These are phyloP conservation scores for Rhodotorula taiwanensis DNA, from an alignment of 768 basidiomycete genomes.

Conservation along the genomic window DNA sequence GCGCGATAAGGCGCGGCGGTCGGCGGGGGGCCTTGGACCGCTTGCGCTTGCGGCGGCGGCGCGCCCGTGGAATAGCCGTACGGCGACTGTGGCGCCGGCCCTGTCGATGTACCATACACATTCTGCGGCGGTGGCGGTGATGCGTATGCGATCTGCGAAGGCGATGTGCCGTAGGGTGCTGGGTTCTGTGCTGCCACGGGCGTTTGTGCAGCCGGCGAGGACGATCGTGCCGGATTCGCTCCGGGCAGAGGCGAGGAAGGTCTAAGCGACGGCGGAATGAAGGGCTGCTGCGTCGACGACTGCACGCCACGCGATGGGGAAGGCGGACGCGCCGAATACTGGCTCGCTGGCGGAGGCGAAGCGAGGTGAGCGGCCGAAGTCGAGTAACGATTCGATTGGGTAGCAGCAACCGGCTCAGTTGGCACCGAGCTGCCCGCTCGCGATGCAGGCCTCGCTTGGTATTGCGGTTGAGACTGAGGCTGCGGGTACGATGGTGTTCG, in stretches of 20 bases:
- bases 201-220: conserved; percentile 15
- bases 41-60: neutral
- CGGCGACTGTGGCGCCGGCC: conserved; percentile 6
- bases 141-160: conserved; percentile 27
- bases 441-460: conserved; percentile 63
- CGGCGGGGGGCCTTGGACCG: conserved; percentile 6
- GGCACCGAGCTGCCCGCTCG: too few relatives aligned
- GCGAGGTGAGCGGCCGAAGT: conserved; percentile 16
- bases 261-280: conserved; percentile 30
- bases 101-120: conserved; percentile 6
- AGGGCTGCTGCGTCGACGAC: conserved; percentile 24
- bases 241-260: conserved; percentile 26
- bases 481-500: too few relatives aligned
- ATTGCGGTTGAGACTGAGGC: conserved; percentile 48
- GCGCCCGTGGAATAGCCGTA: neutral
- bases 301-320: conserved; percentile 8
- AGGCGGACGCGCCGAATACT: conserved; percentile 2
- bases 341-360: neutral
- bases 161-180: neutral
- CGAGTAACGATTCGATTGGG: too few relatives aligned
- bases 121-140: conserved; percentile 23
- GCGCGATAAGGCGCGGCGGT: neutral
- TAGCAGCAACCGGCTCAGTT: too few relatives aligned
- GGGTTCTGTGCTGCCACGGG: neutral
- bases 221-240: conserved; percentile 4